These are phyloP conservation scores for Ceratocystis cubensis DNA, from an alignment of 2,329 filamentous ascomycete genomes.

Conservation along the genomic window DNA sequence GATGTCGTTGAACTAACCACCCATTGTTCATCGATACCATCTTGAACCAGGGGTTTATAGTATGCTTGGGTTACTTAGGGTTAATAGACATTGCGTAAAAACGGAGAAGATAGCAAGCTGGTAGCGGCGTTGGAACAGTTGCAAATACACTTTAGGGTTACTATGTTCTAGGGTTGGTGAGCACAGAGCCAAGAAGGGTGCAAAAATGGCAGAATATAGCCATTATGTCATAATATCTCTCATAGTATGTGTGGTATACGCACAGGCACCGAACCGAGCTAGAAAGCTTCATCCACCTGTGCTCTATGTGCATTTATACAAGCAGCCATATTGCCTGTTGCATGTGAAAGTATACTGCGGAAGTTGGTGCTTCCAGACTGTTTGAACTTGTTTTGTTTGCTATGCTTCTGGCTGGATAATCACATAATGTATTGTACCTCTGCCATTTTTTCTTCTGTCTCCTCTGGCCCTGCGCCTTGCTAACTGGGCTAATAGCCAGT, in stretches of 20 bases:
- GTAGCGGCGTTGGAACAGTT: too few relatives aligned
- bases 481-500: not conserved
- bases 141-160: not conserved
- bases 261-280: not conserved
- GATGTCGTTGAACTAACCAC: not conserved
- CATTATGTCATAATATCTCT: slow-evolving; percentile 10
- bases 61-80: too few relatives aligned
- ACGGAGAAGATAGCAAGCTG: too few relatives aligned
- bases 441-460: not conserved
- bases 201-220: not conserved
- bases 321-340: not conserved
- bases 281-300: not conserved
- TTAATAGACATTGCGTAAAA: too few relatives aligned
- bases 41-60: not conserved
- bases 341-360: not conserved
- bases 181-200: not conserved
- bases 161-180: not conserved
- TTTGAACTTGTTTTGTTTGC: not conserved
- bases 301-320: not conserved
- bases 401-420: not conserved
- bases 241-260: not conserved
- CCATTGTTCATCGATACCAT: not conserved
- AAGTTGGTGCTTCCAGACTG: not conserved
- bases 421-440: not conserved
- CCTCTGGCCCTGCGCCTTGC: not conserved